Conservation (phyloP, 441 rosid species). For the Kokia cookei region DNA sequence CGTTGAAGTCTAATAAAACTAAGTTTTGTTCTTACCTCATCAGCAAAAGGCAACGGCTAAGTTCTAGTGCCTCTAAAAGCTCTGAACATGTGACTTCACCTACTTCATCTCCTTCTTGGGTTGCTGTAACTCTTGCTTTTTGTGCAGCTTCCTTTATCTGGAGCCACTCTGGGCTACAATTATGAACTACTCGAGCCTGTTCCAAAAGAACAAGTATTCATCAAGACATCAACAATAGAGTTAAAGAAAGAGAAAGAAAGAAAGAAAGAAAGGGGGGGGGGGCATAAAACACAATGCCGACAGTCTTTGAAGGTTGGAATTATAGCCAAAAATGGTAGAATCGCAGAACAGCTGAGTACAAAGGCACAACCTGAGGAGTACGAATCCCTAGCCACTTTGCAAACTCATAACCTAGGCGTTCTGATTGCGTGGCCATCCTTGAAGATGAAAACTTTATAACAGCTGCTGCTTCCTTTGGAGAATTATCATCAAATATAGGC, state of each 20-base stretch:
- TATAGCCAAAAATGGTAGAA: conserved; percentile 6
- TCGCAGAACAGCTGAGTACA: not conserved
- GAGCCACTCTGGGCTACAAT: conserved; percentile 84
- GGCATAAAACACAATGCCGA: not conserved
- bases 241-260: conserved; percentile 1
- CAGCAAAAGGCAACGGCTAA: conserved; percentile 89
- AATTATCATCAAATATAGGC: conserved; percentile 34
- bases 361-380: conserved; percentile 83
- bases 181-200: conserved; percentile 95
- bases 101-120: conserved; percentile 77
- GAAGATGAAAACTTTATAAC: conserved; percentile 99
- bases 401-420: conserved; percentile 99
- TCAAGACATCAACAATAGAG: not conserved
- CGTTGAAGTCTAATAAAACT: not conserved
- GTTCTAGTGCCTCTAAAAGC: conserved; percentile 98
- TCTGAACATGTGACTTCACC: conserved; percentile 95
- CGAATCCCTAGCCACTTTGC: conserved; percentile 90
- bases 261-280: not conserved
- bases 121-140: conserved; percentile 74
- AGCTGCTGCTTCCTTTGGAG: conserved; percentile 82
- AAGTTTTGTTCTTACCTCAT: conserved; percentile 64
- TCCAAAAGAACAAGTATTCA: conserved; percentile 11
- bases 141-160: conserved; percentile 93
- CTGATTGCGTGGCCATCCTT: conserved; percentile 99
- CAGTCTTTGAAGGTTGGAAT: not conserved